These are phyloP conservation scores for Amanita exitialis DNA, from an alignment of 768 basidiomycete species.

Conservation along the genomic window DNA sequence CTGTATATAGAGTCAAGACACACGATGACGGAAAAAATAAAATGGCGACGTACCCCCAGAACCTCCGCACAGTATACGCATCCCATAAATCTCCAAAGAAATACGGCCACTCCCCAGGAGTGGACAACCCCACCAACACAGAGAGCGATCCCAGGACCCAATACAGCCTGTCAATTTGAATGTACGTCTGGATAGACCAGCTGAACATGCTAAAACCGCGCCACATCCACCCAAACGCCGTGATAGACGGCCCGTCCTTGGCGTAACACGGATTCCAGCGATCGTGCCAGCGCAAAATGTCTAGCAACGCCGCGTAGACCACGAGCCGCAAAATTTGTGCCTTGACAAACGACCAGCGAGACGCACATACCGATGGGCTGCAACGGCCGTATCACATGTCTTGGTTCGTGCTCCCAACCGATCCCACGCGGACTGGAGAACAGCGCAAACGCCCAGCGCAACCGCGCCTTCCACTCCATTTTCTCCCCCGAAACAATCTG, in stretches of 20 bases:
- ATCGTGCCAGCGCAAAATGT: slow-evolving; percentile 10
- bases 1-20: slow-evolving; percentile 5
- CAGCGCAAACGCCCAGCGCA: slow-evolving; percentile 21
- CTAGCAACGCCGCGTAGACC: slow-evolving; percentile 7
- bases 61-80: slow-evolving; percentile 13
- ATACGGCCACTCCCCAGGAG: slow-evolving; percentile 16
- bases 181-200: slow-evolving; percentile 12
- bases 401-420: slow-evolving; percentile 23
- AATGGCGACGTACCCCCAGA: slow-evolving; percentile 15
- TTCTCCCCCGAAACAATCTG: neutral
- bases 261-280: slow-evolving; percentile 10
- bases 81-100: slow-evolving; percentile 14
- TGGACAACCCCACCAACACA: slow-evolving; percentile 12
- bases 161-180: slow-evolving; percentile 12
- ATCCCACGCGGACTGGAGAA: slow-evolving; percentile 23
- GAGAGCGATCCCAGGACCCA: slow-evolving; percentile 8
- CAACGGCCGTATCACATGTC: slow-evolving; percentile 12
- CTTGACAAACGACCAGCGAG: slow-evolving; percentile 3
- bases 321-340: neutral
- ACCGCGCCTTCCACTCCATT: slow-evolving; percentile 6
- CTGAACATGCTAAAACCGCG: slow-evolving; percentile 13
- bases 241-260: slow-evolving; percentile 10
- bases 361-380: slow-evolving; percentile 16
- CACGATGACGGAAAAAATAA: neutral
- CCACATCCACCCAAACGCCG: slow-evolving; percentile 9